A percentile compares a stretch with the other conserved stretches of the same genome.
Evolutionary conservation across 495 filamentous ascomycete species (phyloP).

Genomic region (Aspergillus biplanus): DNA sequence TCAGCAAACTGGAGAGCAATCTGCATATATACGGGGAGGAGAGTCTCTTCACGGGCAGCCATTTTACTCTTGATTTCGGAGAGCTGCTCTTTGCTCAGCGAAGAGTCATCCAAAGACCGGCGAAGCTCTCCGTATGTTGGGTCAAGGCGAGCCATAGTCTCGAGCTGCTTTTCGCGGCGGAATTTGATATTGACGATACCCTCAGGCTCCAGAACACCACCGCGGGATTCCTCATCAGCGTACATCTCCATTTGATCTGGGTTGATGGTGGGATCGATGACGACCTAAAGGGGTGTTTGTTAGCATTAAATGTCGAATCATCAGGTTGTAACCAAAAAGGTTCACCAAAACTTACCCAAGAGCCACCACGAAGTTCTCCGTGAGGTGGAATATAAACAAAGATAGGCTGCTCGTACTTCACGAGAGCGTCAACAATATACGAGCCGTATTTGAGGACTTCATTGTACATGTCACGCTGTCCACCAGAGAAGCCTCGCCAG

Average conservation of each 20-base stretch:
- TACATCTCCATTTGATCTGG: slow-evolving; percentile 98
- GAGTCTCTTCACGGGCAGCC: slow-evolving; percentile 81
- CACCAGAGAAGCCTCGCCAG: slow-evolving; percentile 99
- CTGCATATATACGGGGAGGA: slow-evolving; percentile 91
- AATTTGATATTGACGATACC: slow-evolving; percentile 99
- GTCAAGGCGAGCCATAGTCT: slow-evolving; percentile 96
- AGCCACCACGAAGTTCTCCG: slow-evolving; percentile 97
- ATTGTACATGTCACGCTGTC: slow-evolving; percentile 99
- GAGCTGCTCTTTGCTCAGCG: slow-evolving; percentile 71
- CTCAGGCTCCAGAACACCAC: slow-evolving; percentile 96
- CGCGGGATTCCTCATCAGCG: slow-evolving; percentile 92
- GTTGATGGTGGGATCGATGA: slow-evolving; percentile 98
- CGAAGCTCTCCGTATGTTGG: slow-evolving; percentile 79
- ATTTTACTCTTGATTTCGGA: slow-evolving; percentile 82
- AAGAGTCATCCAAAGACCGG: slow-evolving; percentile 69
- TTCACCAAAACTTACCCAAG: slow-evolving; percentile 57
- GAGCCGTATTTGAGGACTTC: slow-evolving; percentile 99
- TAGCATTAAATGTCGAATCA: slow-evolving; percentile 23
- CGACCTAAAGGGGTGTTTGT: slow-evolving; percentile 58
- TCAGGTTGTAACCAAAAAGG: slow-evolving; percentile 29
- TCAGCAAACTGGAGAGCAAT: slow-evolving; percentile 95
- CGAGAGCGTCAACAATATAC: slow-evolving; percentile 96
- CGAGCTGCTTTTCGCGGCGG: slow-evolving; percentile 93
- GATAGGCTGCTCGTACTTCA: slow-evolving; percentile 97
- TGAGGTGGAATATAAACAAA: slow-evolving; percentile 98